phyloP scores from a whole-genome alignment of 768 basidiomycete genomes.

The Guyanaporus albipodus region DNA sequence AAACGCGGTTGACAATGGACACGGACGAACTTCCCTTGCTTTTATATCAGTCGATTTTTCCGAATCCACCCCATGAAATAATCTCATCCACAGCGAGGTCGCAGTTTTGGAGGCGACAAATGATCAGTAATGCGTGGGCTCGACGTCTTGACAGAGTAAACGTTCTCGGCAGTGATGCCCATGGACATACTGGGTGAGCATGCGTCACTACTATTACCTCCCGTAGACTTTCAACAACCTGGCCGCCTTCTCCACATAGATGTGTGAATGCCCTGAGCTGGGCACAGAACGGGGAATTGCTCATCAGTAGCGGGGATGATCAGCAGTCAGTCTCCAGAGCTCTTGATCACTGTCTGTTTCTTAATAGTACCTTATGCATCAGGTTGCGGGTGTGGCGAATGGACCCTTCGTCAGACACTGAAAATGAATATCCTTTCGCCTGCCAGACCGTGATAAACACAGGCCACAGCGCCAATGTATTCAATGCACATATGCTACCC shows the following conservation, averaged over 20 bases:
- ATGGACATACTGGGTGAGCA: constrained; percentile 69
- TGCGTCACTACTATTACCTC: constrained; percentile 12
- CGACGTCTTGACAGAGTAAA: constrained; percentile 59
- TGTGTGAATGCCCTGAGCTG: constrained; percentile 79
- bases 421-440: constrained; percentile 56
- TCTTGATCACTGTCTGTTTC: background rate
- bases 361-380: constrained; percentile 1
- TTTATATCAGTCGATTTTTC: constrained; percentile 3
- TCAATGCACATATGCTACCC: constrained; percentile 78
- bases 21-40: constrained; percentile 1
- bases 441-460: constrained; percentile 70
- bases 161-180: constrained; percentile 57
- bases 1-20: constrained; percentile 13
- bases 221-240: background rate
- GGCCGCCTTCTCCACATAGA: constrained; percentile 31
- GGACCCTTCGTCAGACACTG: constrained; percentile 37
- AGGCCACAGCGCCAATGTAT: constrained; percentile 81
- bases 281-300: constrained; percentile 59
- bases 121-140: constrained; percentile 25
- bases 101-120: constrained; percentile 21
- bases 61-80: constrained; percentile 2
- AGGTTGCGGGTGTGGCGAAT: constrained; percentile 81
- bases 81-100: constrained; percentile 23
- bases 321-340: constrained; percentile 46
- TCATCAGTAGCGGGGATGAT: constrained; percentile 74